Percentiles rank a stretch among this genome's conserved stretches.
phyloP scores from a whole-genome alignment of 805 yeast species.

The Yamadazyma takamatsuzukensis region DNA sequence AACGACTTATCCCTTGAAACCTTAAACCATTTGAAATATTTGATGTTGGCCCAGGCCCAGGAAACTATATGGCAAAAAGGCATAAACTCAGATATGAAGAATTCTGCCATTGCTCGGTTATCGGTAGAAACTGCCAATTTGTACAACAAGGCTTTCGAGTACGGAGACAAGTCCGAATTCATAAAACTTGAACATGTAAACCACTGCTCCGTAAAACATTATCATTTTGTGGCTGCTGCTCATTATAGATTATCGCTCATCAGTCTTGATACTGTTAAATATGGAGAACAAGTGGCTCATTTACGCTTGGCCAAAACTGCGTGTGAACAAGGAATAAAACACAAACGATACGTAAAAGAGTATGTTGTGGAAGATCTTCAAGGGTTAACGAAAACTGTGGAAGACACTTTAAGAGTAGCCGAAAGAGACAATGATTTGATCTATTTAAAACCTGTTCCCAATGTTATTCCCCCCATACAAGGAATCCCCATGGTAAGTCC shows the following conservation, averaged over 20 bases:
- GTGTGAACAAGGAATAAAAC: conserved; percentile 34
- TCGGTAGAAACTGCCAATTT: conserved; percentile 59
- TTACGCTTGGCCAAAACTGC: conserved; percentile 41
- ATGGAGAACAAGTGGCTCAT: conserved; percentile 70
- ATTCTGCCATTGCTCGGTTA: conserved; percentile 59
- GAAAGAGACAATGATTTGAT: conserved; percentile 81
- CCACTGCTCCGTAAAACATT: conserved; percentile 54
- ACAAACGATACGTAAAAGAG: conserved; percentile 39
- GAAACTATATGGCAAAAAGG: conserved; percentile 84
- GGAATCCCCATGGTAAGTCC: conserved; percentile 52
- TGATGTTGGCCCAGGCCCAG: conserved; percentile 83
- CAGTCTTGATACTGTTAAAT: conserved; percentile 45
- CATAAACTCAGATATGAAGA: conserved; percentile 43
- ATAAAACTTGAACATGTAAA: conserved; percentile 61
- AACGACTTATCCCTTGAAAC: conserved; percentile 45
- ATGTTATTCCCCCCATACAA: conserved; percentile 28
- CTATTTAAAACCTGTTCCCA: conserved; percentile 65
- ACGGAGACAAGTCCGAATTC: conserved; percentile 40
- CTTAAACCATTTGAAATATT: conserved; percentile 43
- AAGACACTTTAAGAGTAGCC: conserved; percentile 46
- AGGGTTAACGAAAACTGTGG: conserved; percentile 46
- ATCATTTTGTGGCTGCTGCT: conserved; percentile 71
- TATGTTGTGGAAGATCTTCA: conserved; percentile 49
- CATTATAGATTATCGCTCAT: conserved; percentile 56
- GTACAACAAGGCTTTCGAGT: conserved; percentile 45